Evolutionary conservation across 305 asterid species (phyloP).

Genomic region (Vinca major): DNA sequence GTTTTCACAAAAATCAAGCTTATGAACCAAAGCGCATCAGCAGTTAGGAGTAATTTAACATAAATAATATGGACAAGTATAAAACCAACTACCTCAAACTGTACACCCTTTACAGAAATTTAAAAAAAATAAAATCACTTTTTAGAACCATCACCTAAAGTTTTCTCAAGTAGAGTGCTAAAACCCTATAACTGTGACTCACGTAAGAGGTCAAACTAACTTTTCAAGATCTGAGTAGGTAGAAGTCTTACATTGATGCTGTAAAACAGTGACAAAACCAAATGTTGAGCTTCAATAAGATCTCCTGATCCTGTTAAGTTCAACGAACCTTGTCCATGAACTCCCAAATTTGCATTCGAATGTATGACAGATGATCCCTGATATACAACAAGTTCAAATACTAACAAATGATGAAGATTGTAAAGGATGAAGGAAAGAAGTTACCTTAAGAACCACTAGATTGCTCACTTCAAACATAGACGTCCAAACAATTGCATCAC

Average conservation of each 20-base stretch:
- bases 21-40: not conserved
- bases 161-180: not conserved
- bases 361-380: slow-evolving; percentile 85
- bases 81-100: not conserved
- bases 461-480: slow-evolving; percentile 90
- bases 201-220: not conserved
- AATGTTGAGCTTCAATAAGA: slow-evolving; percentile 81
- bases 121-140: not conserved
- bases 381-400: slow-evolving; percentile 12
- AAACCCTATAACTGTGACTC: not conserved
- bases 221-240: slow-evolving; percentile 13
- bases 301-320: slow-evolving; percentile 85
- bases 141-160: not conserved
- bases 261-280: slow-evolving; percentile 78
- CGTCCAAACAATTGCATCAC: slow-evolving; percentile 64
- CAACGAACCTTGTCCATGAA: slow-evolving; percentile 89
- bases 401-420: slow-evolving; percentile 12
- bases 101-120: not conserved
- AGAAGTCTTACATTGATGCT: slow-evolving; percentile 61
- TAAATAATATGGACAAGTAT: not conserved
- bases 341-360: slow-evolving; percentile 83
- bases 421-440: slow-evolving; percentile 15
- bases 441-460: slow-evolving; percentile 83
- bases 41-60: not conserved
- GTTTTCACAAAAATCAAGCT: not conserved